Percentiles rank a stretch among this genome's conserved stretches.
These are phyloP conservation scores for Persicaria tinctoria DNA, from an alignment of 148 eudicot species.

Conservation along the genomic window DNA sequence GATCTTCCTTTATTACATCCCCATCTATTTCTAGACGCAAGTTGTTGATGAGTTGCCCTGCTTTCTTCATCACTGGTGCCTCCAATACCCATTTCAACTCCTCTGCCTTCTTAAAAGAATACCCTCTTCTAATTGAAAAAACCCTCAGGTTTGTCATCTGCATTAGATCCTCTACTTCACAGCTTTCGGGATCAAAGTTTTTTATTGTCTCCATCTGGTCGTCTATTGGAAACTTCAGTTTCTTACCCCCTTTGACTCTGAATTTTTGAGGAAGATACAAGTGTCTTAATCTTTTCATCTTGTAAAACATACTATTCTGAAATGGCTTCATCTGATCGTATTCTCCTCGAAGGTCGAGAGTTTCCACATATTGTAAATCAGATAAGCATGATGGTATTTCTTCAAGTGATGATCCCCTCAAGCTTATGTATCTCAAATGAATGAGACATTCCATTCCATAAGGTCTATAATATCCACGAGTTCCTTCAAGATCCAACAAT, in stretches of 20 bases:
- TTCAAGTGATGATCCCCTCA: background rate
- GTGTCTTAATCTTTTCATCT: constrained; percentile 1
- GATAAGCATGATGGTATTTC: background rate
- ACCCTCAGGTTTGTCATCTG: background rate
- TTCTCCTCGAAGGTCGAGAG: background rate
- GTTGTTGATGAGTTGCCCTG: background rate
- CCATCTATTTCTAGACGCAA: background rate
- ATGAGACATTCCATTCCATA: background rate
- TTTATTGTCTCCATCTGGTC: background rate
- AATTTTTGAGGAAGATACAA: background rate
- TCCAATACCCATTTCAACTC: background rate
- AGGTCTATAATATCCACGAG: background rate
- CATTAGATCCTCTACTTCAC: background rate
- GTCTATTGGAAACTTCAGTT: background rate
- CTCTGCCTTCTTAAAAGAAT: background rate
- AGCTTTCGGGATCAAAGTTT: background rate
- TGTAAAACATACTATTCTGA: background rate
- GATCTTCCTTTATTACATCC: background rate
- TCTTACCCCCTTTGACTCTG: background rate
- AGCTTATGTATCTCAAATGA: constrained; percentile 12
- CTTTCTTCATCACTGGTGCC: background rate
- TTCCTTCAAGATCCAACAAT: constrained; percentile 13
- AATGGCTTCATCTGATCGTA: accelerated
- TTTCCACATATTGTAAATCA: background rate
- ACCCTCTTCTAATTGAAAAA: accelerated